These are phyloP conservation scores for Xylaria scruposa DNA, from an alignment of 495 filamentous ascomycete genomes.

Conservation along the genomic window DNA sequence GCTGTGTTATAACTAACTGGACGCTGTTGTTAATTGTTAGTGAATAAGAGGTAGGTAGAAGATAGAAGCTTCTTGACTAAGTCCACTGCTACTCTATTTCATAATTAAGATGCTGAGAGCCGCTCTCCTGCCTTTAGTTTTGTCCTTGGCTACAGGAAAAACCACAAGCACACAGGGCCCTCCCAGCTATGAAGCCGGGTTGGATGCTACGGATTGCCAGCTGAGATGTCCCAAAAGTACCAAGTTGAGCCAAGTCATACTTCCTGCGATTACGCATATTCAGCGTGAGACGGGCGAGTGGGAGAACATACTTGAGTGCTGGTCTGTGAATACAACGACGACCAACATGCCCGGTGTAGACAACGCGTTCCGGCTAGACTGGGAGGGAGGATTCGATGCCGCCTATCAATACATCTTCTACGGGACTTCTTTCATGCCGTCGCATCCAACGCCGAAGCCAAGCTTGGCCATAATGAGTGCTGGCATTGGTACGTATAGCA, in stretches of 20 bases:
- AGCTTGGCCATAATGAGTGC: slow-evolving; percentile 16
- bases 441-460: slow-evolving; percentile 2
- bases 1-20: not conserved
- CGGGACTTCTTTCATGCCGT: slow-evolving; percentile 6
- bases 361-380: slow-evolving; percentile 12
- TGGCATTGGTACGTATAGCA: slow-evolving; percentile 1
- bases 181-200: not conserved
- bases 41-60: not conserved
- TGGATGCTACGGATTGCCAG: slow-evolving; percentile 7
- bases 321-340: slow-evolving; percentile 10
- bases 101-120: not conserved
- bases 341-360: slow-evolving; percentile 8
- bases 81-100: not conserved
- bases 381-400: slow-evolving; percentile 10
- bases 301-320: slow-evolving; percentile 11
- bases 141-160: not conserved
- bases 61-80: not conserved
- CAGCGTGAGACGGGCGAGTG: slow-evolving; percentile 7
- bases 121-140: not conserved
- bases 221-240: slow-evolving; percentile 2
- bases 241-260: not conserved
- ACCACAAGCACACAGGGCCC: not conserved
- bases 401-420: slow-evolving; percentile 8
- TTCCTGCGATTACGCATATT: not conserved
- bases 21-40: not conserved